Base-by-base conservation (phyloP, 768 basidiomycete species). In the Tephrocybe sp. region DNA sequence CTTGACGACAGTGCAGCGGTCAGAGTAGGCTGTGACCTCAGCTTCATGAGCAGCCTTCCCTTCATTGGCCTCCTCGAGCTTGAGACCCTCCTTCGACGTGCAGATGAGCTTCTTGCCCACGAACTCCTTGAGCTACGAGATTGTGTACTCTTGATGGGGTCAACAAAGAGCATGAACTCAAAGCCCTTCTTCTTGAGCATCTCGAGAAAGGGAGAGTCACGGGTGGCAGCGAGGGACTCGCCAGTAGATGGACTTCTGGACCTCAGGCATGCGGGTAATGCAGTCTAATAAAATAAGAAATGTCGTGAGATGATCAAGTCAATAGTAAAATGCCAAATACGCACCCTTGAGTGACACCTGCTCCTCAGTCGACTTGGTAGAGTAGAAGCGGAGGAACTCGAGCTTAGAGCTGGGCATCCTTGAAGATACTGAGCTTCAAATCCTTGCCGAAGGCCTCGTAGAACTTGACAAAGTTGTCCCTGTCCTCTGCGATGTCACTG, bases 231-330 rank as follows among this genome's bases (percentile, higher is more conserved):
- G 47, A 99, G 87, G 5, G 93, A 96, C 79, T 99, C 96, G 69
- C 96, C 96, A 98, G 83, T 98, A 99, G 72, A 99, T 92, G 60
- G 92, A 90, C 73, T 98, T 98, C 73, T 99, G 96, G 59, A 93
- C 81, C 75, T 97, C 93, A 55, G 95, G 96, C 95, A 97, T 98
- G 62, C 96, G 96, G 48, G 94, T 98, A 69, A 98, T 96, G 79
- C 98, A 99, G 78, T 99, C 92, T 93, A 57, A n/a, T 10, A 56
- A 20, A 34, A 3, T n/a, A 40, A 11, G 39, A 16, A 39, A 10
- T 11, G 26, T 32, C 26, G 34, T 33, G 9, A 35, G 9, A 30
- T 11, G n/a, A n/a, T n/a, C 16, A 36, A n/a, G 6, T 3, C 40
- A 43, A 19, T 17, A 30, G 41, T 36, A 1, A 31, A 23, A 1